Evolutionary conservation across 192 early-diverging fungal species (phyloP).

Genomic region (Dissophora ornata): DNA sequence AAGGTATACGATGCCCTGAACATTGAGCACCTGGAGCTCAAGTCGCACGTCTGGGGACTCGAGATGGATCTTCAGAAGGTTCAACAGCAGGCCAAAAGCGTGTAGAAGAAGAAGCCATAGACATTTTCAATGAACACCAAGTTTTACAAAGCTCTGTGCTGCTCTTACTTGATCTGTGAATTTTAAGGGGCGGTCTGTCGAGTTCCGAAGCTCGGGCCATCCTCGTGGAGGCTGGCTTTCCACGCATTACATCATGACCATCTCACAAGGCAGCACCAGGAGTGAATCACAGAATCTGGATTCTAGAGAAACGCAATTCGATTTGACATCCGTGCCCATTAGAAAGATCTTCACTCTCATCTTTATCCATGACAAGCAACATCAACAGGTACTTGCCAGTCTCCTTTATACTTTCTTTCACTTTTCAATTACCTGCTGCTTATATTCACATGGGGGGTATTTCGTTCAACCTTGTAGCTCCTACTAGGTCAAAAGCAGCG

Average conservation of each 20-base stretch:
- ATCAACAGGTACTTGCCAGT: slow-evolving; percentile 19
- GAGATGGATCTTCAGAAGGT: slow-evolving; percentile 57
- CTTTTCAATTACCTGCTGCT: background rate
- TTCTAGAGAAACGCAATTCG: slow-evolving; percentile 11
- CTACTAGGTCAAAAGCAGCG: slow-evolving; percentile 34
- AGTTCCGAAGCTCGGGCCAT: too few species aligned
- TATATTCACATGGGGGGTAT: too few species aligned
- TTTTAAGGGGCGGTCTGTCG: too few species aligned
- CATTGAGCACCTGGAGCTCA: slow-evolving; percentile 86
- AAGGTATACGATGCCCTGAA: slow-evolving; percentile 77
- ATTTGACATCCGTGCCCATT: slow-evolving; percentile 12
- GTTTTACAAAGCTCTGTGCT: too few species aligned
- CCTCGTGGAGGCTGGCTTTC: too few species aligned
- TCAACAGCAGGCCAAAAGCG: slow-evolving; percentile 45
- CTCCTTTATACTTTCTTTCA: background rate
- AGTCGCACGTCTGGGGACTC: slow-evolving; percentile 85
- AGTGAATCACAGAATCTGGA: background rate
- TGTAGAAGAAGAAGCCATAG: too few species aligned
- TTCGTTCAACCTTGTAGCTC: too few species aligned
- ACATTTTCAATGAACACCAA: too few species aligned
- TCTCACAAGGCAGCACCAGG: background rate
- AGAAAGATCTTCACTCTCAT: slow-evolving; percentile 43
- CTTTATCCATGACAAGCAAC: slow-evolving; percentile 36
- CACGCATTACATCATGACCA: too few species aligned
- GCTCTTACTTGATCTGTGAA: too few species aligned